phyloP scores from a whole-genome alignment of 108 stramenopile species.

The Stephanodiscus minutulus region DNA sequence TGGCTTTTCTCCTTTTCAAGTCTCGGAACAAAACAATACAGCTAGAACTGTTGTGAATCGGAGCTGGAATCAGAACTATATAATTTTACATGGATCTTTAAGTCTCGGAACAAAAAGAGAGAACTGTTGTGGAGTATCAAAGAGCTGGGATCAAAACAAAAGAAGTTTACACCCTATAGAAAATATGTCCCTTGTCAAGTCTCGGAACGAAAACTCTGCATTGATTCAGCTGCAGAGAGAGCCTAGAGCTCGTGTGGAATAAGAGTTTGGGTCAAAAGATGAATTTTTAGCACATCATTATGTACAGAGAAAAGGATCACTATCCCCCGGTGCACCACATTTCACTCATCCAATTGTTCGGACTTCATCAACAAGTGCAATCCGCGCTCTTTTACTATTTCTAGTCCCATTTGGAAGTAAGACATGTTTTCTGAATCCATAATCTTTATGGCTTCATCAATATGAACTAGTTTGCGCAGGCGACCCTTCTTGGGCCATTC shows the following conservation, averaged over 20 bases:
- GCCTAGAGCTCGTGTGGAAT: not conserved
- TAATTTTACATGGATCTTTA: too few species aligned
- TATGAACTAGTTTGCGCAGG: constrained; percentile 69
- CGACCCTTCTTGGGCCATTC: constrained; percentile 89
- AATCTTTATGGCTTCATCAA: constrained; percentile 80
- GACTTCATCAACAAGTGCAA: constrained; percentile 48
- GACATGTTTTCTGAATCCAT: constrained; percentile 54
- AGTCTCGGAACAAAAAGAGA: too few species aligned
- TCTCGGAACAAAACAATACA: too few species aligned
- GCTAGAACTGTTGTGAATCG: too few species aligned
- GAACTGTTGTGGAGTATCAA: too few species aligned
- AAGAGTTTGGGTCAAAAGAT: not conserved
- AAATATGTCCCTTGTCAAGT: too few species aligned
- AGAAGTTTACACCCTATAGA: too few species aligned
- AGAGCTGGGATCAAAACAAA: too few species aligned
- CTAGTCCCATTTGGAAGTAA: constrained; percentile 65
- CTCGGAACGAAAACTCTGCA: too few species aligned
- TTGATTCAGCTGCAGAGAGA: not conserved
- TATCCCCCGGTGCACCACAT: not conserved
- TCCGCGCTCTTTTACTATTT: constrained; percentile 64
- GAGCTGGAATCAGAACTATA: too few species aligned
- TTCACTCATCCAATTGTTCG: not conserved
- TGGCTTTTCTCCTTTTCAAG: too few species aligned
- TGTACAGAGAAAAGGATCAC: not conserved
- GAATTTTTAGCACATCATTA: not conserved